These are phyloP conservation scores for Auriscalpium microsporum DNA, from an alignment of 768 basidiomycete species.

Conservation along the genomic window DNA sequence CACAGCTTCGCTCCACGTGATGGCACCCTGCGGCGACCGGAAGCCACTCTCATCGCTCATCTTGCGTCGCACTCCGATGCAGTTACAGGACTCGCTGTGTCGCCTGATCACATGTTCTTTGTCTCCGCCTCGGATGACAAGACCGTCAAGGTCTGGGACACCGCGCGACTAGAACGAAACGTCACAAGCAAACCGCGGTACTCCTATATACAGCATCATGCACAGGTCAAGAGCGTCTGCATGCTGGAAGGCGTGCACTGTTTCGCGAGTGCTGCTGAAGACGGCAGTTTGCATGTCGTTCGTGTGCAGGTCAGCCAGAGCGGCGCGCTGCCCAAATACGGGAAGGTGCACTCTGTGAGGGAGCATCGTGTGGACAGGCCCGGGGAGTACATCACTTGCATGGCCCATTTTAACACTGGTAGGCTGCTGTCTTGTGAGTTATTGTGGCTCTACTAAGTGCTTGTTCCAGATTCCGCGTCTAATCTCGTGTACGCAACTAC, in stretches of 20 bases:
- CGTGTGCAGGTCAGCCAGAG: constrained; percentile 65
- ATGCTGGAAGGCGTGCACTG: constrained; percentile 83
- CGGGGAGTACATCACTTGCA: constrained; percentile 77
- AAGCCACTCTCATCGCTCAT: constrained; percentile 78
- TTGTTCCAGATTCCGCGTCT: constrained; percentile 54
- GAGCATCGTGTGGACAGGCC: constrained; percentile 66
- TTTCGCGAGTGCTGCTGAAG: constrained; percentile 79
- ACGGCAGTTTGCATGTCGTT: constrained; percentile 78
- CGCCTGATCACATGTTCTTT: constrained; percentile 94
- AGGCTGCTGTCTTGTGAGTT: background rate
- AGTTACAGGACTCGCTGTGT: constrained; percentile 73
- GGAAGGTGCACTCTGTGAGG: constrained; percentile 69
- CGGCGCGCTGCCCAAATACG: constrained; percentile 73
- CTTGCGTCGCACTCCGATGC: constrained; percentile 75
- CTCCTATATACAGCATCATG: constrained; percentile 55
- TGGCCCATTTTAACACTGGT: constrained; percentile 79
- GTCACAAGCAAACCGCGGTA: constrained; percentile 69
- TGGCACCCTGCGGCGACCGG: constrained; percentile 47
- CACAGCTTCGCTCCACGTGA: constrained; percentile 65
- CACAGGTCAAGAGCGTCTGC: constrained; percentile 60
- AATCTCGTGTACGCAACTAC: constrained; percentile 84
- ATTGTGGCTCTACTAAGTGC: constrained; percentile 5
- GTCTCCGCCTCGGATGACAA: constrained; percentile 91
- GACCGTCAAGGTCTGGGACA: constrained; percentile 89
- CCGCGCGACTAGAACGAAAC: constrained; percentile 87